phyloP scores from a whole-genome alignment of 352 stramenopile genomes.

The Phytophthora kernoviae region DNA sequence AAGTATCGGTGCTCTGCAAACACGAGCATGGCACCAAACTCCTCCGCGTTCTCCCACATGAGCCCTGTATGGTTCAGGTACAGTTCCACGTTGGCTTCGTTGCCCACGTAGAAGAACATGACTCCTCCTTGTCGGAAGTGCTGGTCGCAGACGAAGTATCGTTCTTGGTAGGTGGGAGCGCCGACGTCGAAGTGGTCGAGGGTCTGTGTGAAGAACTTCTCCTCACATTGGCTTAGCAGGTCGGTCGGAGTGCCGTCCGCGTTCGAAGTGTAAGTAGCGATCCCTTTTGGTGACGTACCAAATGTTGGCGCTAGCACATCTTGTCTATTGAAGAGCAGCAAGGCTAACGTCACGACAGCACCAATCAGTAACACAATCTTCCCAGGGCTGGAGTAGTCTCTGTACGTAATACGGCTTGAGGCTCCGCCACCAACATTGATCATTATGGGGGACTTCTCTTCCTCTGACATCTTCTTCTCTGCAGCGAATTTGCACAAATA shows the following conservation, averaged over 20 bases:
- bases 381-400: background rate
- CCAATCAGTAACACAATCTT: background rate
- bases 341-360: background rate
- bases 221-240: slow-evolving; percentile 62
- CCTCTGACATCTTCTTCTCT: slow-evolving; percentile 8
- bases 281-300: background rate
- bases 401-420: background rate
- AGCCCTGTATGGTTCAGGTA: slow-evolving; percentile 96
- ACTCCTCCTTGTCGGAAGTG: slow-evolving; percentile 61
- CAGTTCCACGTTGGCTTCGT: slow-evolving; percentile 94
- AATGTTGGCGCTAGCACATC: background rate
- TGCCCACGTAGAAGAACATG: slow-evolving; percentile 96
- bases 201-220: slow-evolving; percentile 75
- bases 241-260: slow-evolving; percentile 44
- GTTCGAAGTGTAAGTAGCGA: slow-evolving; percentile 77
- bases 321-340: slow-evolving; percentile 4
- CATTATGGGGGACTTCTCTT: slow-evolving; percentile 14
- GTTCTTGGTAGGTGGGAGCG: slow-evolving; percentile 74
- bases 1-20: slow-evolving; percentile 98
- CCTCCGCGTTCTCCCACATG: slow-evolving; percentile 95
- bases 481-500: slow-evolving; percentile 8
- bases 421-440: background rate
- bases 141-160: slow-evolving; percentile 91
- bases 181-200: slow-evolving; percentile 77
- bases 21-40: slow-evolving; percentile 92